A percentile compares a stretch with the other conserved stretches of the same genome.
Evolutionary conservation across 108 stramenopile genomes (phyloP).

Genomic region (Pseudonitzschia multiseries): DNA sequence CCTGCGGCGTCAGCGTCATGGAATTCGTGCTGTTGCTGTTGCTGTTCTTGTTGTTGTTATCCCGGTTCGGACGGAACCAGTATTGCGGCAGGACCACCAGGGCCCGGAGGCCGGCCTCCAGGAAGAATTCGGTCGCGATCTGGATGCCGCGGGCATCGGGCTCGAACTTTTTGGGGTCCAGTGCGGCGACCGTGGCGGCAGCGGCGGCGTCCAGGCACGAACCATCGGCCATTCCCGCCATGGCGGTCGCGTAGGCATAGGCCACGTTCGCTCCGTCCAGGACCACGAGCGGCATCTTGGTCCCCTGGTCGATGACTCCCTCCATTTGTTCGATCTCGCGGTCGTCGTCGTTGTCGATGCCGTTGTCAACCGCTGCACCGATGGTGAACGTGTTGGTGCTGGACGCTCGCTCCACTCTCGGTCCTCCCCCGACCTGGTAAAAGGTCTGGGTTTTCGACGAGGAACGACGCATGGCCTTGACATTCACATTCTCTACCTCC

Average conservation of each 20-base stretch:
- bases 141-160: slow-evolving; percentile 65
- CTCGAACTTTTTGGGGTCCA: slow-evolving; percentile 24
- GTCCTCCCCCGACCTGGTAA: not conserved
- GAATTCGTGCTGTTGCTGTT: slow-evolving; percentile 23
- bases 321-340: slow-evolving; percentile 54
- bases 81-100: slow-evolving; percentile 74
- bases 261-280: slow-evolving; percentile 87
- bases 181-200: too few species aligned
- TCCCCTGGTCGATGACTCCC: slow-evolving; percentile 45
- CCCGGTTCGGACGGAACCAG: slow-evolving; percentile 60
- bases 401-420: not conserved
- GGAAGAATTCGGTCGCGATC: slow-evolving; percentile 66
- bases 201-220: slow-evolving; percentile 1
- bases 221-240: slow-evolving; percentile 26
- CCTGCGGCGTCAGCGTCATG: slow-evolving; percentile 41
- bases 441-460: slow-evolving; percentile 7
- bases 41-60: not conserved
- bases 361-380: not conserved
- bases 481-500: too few species aligned
- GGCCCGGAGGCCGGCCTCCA: slow-evolving; percentile 57
- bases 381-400: not conserved
- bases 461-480: not conserved
- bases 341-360: not conserved
- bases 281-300: slow-evolving; percentile 68
- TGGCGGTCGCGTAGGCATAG: slow-evolving; percentile 70